Conservation (phyloP, 345 rosid species). For the Gossypioides kirkii region DNA sequence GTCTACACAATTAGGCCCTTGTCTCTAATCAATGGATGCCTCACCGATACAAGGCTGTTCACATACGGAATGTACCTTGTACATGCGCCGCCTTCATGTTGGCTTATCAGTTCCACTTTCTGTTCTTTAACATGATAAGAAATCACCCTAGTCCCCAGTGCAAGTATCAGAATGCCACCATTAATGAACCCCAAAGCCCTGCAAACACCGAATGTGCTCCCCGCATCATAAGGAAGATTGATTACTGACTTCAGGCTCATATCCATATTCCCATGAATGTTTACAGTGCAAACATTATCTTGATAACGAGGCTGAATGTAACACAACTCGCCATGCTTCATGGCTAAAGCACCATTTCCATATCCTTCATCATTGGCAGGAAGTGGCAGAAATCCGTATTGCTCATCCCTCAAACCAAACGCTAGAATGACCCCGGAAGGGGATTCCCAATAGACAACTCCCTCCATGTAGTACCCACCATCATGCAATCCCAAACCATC, state of each 20-base stretch:
- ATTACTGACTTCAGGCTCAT: constrained; percentile 5
- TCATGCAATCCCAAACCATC: not conserved
- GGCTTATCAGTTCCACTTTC: not conserved
- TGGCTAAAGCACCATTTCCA: not conserved
- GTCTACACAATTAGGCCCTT: not conserved
- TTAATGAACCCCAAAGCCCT: constrained; percentile 1
- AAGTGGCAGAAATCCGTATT: constrained; percentile 6
- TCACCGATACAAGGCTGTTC: not conserved
- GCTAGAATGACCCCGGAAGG: not conserved
- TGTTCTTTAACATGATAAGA: constrained; percentile 7
- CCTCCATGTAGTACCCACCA: constrained; percentile 7
- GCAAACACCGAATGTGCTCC: not conserved
- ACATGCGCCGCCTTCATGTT: not conserved
- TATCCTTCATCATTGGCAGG: not conserved
- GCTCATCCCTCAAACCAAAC: not conserved
- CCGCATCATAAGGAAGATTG: not conserved
- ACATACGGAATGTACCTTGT: not conserved
- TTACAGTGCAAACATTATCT: not conserved
- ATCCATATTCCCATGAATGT: constrained; percentile 8
- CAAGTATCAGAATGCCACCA: constrained; percentile 7
- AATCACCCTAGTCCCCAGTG: not conserved
- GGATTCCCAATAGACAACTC: constrained; percentile 6
- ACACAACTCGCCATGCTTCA: not conserved
- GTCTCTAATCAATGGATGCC: not conserved
- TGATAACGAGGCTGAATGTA: not conserved